Evolutionary conservation across 495 filamentous ascomycete genomes (phyloP).

Genomic region (Neurospora sp.): DNA sequence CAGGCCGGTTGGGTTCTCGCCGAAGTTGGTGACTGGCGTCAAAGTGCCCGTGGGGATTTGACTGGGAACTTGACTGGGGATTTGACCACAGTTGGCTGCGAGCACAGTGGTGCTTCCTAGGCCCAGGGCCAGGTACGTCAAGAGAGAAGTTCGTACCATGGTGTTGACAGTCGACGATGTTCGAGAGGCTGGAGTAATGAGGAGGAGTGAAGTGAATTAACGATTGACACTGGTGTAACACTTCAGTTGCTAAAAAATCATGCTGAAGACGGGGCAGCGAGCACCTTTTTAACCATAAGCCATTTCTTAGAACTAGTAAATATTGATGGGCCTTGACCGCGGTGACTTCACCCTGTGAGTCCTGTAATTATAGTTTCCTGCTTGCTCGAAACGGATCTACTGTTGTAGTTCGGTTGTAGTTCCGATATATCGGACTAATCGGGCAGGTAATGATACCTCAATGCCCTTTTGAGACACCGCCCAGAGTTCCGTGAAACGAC

Average conservation of each 20-base stretch:
- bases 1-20: slow-evolving; percentile 32
- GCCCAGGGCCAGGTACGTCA: slow-evolving; percentile 1
- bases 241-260: neutral
- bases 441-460: neutral
- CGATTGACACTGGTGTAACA: neutral
- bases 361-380: neutral
- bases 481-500: neutral
- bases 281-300: neutral
- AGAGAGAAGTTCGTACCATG: neutral
- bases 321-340: neutral
- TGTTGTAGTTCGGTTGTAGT: neutral
- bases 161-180: neutral
- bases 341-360: neutral
- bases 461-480: neutral
- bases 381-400: neutral
- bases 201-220: neutral
- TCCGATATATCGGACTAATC: neutral
- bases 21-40: slow-evolving; percentile 15
- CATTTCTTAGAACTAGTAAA: neutral
- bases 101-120: neutral
- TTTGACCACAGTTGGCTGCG: neutral
- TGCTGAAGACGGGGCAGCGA: neutral
- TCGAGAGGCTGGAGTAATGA: neutral
- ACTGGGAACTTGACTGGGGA: slow-evolving; percentile 1
- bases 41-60: neutral